Evolutionary conservation across 2,329 filamentous ascomycete genomes (phyloP).

Genomic region (Trichoderma oligosporum): DNA sequence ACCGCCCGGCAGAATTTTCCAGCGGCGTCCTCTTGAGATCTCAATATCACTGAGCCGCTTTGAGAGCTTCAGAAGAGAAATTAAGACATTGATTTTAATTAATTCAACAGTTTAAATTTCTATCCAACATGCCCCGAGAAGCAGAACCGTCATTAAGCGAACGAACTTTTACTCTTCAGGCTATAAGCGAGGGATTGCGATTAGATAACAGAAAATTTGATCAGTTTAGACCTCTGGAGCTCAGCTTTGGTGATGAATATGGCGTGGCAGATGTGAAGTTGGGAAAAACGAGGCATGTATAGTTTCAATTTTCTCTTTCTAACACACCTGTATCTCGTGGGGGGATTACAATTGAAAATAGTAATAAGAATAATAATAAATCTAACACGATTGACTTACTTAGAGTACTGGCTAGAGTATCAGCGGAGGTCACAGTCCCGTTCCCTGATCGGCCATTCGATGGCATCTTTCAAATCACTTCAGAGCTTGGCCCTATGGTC

Average conservation of each 20-base stretch:
- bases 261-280: slow-evolving; percentile 82
- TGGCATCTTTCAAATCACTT: slow-evolving; percentile 87
- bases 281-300: slow-evolving; percentile 77
- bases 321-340: too few species aligned
- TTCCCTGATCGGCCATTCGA: slow-evolving; percentile 89
- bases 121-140: slow-evolving; percentile 77
- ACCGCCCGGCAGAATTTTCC: slow-evolving; percentile 51
- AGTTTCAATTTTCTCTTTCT: background rate
- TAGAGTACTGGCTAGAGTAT: slow-evolving; percentile 80
- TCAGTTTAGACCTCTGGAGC: slow-evolving; percentile 70
- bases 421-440: slow-evolving; percentile 82
- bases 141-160: slow-evolving; percentile 85
- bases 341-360: background rate
- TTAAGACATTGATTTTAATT: slow-evolving; percentile 17
- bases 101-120: slow-evolving; percentile 18
- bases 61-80: background rate
- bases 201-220: slow-evolving; percentile 81
- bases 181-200: slow-evolving; percentile 74
- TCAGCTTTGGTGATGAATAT: slow-evolving; percentile 86
- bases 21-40: slow-evolving; percentile 1
- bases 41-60: slow-evolving; percentile 18
- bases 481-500: slow-evolving; percentile 88
- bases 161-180: slow-evolving; percentile 78
- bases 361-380: background rate
- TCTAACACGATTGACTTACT: slow-evolving; percentile 6